A percentile compares a stretch with the other conserved stretches of the same genome.
These are phyloP conservation scores for Musa itinerans DNA, from an alignment of 176 grass and related monocot genomes.

Conservation along the genomic window DNA sequence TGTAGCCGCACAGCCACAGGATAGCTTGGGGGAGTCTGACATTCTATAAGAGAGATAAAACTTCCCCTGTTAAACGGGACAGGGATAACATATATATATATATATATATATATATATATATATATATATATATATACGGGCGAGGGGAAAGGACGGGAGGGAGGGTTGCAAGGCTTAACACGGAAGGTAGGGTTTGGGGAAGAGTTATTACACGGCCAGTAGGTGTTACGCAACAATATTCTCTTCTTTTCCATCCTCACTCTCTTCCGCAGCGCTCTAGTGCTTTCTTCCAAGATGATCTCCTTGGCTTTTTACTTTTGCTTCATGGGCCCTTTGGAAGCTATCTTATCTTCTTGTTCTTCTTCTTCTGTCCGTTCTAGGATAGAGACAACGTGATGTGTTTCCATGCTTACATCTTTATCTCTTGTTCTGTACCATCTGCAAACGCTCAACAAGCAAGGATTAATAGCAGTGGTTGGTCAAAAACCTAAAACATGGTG, in stretches of 20 bases:
- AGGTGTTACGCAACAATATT: background rate
- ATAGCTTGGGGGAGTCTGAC: conserved; percentile 7
- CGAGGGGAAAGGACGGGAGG: background rate
- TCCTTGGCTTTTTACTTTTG: conserved; percentile 12
- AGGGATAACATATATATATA: background rate
- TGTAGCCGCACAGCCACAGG: background rate
- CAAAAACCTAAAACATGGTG: background rate
- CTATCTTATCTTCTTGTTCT: conserved; percentile 4
- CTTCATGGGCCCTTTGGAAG: conserved; percentile 1
- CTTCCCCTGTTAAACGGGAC: background rate
- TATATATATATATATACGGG: background rate
- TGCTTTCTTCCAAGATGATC: conserved; percentile 24
- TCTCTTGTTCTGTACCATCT: background rate
- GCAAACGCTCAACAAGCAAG: too few species aligned
- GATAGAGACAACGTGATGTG: background rate
- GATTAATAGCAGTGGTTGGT: background rate
- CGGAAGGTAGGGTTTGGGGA: background rate
- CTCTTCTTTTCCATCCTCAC: background rate
- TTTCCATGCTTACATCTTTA: background rate
- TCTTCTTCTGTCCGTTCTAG: background rate
- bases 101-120: background rate
- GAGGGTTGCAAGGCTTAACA: background rate
- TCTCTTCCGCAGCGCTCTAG: background rate
- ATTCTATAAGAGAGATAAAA: background rate
- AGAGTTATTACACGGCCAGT: background rate